phyloP scores from a whole-genome alignment of 257 asterid genomes.

The Nicotiana paniculata region DNA sequence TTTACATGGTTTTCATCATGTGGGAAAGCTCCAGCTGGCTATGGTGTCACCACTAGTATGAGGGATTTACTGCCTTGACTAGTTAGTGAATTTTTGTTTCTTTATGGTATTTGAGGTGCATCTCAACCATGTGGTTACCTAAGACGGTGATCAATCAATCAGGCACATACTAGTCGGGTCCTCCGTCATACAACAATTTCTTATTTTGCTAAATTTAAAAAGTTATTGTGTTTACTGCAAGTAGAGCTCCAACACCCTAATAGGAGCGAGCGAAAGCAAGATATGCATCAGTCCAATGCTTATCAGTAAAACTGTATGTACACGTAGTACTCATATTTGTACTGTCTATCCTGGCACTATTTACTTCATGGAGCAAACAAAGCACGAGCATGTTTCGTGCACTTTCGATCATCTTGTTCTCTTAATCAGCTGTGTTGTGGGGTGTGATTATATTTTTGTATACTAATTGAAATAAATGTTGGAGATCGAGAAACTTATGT shows the following conservation, averaged over 20 bases:
- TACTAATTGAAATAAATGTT: not conserved
- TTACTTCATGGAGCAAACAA: not conserved
- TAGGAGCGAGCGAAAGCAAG: not conserved
- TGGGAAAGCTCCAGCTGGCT: not conserved
- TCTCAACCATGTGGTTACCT: not conserved
- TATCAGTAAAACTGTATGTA: not conserved
- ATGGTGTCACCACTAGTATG: not conserved
- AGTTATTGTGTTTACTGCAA: not conserved
- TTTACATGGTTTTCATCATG: not conserved
- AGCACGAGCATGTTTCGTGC: not conserved
- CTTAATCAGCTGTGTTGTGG: not conserved
- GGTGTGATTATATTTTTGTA: not conserved
- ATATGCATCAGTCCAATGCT: not conserved
- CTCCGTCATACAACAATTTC: not conserved
- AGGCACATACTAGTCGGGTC: not conserved
- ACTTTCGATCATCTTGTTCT: not conserved
- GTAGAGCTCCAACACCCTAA: not conserved
- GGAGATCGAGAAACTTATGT: not conserved
- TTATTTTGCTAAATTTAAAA: not conserved
- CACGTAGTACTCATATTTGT: not conserved
- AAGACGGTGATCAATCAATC: not conserved
- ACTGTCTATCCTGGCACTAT: not conserved
- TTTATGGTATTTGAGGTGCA: not conserved
- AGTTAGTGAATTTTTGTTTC: not conserved
- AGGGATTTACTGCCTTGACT: not conserved